Evolutionary conservation across 202 grass and related monocot species (phyloP).

Genomic region (Digitaria exilis): DNA sequence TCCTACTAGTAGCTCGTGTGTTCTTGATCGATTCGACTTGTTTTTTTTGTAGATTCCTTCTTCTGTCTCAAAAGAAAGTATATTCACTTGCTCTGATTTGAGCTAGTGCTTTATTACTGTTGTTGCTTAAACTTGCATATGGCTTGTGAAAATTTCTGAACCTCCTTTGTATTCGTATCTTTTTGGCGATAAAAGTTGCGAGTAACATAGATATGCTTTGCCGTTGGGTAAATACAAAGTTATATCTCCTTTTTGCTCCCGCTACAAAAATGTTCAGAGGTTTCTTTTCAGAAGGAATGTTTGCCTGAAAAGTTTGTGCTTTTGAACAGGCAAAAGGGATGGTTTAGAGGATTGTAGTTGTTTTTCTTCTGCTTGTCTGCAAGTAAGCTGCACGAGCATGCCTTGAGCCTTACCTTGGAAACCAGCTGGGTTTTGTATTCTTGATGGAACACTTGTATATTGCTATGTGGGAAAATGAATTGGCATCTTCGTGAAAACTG

Average conservation of each 20-base stretch:
- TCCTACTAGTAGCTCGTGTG: neutral
- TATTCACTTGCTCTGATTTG: slow-evolving; percentile 1
- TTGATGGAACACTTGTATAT: neutral
- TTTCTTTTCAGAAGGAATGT: slow-evolving; percentile 40
- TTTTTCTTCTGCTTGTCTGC: neutral
- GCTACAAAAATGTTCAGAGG: neutral
- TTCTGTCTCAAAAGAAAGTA: slow-evolving; percentile 3
- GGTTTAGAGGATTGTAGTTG: neutral
- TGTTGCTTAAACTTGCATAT: slow-evolving; percentile 2
- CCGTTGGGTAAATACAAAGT: slow-evolving; percentile 4
- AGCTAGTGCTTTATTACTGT: neutral
- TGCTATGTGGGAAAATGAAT: neutral
- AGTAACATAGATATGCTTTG: slow-evolving; percentile 25
- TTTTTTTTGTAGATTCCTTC: slow-evolving; percentile 3
- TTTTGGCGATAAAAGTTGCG: neutral
- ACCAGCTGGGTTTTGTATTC: neutral
- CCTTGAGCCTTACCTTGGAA: neutral
- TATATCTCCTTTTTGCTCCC: neutral
- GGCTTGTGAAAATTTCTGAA: slow-evolving; percentile 5
- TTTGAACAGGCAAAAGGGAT: neutral
- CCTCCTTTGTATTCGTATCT: slow-evolving; percentile 3
- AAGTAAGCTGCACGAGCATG: neutral
- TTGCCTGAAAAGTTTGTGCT: slow-evolving; percentile 29
- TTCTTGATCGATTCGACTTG: neutral
- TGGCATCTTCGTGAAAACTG: neutral